Evolutionary conservation across 2,329 filamentous ascomycete genomes (phyloP).

Genomic region (Monilinia fructicola): DNA sequence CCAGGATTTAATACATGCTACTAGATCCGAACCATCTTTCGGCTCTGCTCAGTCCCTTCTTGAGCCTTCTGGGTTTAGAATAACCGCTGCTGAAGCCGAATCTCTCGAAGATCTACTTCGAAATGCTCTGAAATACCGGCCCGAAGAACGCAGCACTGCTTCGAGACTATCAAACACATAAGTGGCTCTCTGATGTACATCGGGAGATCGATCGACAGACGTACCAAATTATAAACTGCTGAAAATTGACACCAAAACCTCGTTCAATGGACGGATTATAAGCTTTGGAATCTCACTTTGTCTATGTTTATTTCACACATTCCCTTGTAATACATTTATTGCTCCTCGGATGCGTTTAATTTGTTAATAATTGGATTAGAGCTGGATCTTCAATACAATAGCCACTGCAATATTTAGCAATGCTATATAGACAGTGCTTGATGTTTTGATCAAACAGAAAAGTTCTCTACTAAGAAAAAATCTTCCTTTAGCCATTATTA

Average conservation of each 20-base stretch:
- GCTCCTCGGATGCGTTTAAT: neutral
- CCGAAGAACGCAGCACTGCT: conserved; percentile 25
- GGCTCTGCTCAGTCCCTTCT: conserved; percentile 24
- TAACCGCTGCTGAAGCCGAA: conserved; percentile 25
- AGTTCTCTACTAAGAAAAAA: too few relatives aligned
- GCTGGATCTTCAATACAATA: too few relatives aligned
- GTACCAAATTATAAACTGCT: neutral
- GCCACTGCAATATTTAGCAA: too few relatives aligned
- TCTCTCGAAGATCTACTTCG: conserved; percentile 26
- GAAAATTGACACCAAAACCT: neutral
- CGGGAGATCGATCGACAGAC: neutral
- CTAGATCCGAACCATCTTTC: neutral
- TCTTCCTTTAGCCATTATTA: too few relatives aligned
- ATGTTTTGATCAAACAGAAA: too few relatives aligned
- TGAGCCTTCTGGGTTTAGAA: conserved; percentile 25
- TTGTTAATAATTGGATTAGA: neutral
- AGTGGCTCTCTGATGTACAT: conserved; percentile 25
- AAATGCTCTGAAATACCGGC: conserved; percentile 26
- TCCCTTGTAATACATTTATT: neutral
- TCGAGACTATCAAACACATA: conserved; percentile 24
- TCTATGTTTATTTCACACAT: neutral
- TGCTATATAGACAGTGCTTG: too few relatives aligned
- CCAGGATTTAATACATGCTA: neutral
- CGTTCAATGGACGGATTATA: neutral
- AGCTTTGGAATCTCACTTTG: neutral